phyloP scores from a whole-genome alignment of 768 basidiomycete genomes.

The Mycena polygramma region DNA sequence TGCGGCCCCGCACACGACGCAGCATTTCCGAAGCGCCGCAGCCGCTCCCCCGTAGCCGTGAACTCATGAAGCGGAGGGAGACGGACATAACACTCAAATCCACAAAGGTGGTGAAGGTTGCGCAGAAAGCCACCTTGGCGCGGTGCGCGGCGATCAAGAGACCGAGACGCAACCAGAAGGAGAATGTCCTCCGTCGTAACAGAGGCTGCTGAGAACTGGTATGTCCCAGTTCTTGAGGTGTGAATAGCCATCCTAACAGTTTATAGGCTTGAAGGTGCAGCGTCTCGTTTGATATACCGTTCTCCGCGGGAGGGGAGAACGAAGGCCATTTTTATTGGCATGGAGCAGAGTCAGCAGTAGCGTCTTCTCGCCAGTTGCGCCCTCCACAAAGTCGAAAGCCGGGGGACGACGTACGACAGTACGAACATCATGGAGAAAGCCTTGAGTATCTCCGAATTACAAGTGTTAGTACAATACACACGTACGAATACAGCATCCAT shows the following conservation, averaged over 20 bases:
- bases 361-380: neutral
- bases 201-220: neutral
- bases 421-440: neutral
- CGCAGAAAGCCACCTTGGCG: conserved; percentile 13
- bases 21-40: neutral
- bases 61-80: neutral
- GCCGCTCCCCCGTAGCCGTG: neutral
- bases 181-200: neutral
- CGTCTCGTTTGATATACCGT: neutral
- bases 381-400: neutral
- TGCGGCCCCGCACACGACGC: neutral
- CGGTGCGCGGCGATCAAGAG: conserved; percentile 22
- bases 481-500: conserved; percentile 7
- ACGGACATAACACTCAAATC: neutral
- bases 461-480: conserved; percentile 25
- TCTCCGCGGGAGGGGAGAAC: neutral
- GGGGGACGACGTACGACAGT: neutral
- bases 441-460: neutral
- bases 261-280: neutral
- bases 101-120: neutral
- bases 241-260: neutral
- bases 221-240: neutral
- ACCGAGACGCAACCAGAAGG: conserved; percentile 4
- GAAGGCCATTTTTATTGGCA: too few species aligned
- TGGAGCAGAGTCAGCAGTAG: neutral